Evolutionary conservation across 129 eudicot species (phyloP).

Genomic region (Lactuca saligna): DNA sequence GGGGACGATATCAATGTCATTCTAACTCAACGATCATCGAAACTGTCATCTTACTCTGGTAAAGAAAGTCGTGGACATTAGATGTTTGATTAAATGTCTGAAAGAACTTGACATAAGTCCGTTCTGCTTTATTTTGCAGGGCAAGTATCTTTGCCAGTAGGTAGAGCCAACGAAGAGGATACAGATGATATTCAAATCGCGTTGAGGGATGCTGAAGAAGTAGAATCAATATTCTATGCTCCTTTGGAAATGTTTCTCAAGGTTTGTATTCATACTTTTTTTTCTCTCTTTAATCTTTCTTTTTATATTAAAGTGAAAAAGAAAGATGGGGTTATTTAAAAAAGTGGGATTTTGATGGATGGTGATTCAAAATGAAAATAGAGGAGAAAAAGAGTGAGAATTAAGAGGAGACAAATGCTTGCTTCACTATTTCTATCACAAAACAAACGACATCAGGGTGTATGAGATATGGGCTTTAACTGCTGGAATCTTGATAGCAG

Average conservation of each 20-base stretch:
- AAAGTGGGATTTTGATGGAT: too few species aligned
- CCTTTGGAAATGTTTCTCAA: not conserved
- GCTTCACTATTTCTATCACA: slow-evolving; percentile 52
- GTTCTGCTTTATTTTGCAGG: not conserved
- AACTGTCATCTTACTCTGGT: too few species aligned
- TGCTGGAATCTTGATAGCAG: slow-evolving; percentile 51
- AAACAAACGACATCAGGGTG: slow-evolving; percentile 26
- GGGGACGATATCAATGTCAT: slow-evolving; percentile 40
- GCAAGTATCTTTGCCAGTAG: slow-evolving; percentile 17
- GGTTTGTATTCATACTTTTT: not conserved
- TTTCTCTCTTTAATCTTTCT: not conserved
- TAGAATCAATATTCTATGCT: not conserved
- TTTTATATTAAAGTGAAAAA: too few species aligned
- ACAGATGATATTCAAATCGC: slow-evolving; percentile 41
- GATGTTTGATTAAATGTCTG: too few species aligned
- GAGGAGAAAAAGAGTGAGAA: slow-evolving; percentile 27
- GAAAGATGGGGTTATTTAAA: too few species aligned
- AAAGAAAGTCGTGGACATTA: too few species aligned
- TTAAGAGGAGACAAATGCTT: slow-evolving; percentile 46
- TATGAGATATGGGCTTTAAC: slow-evolving; percentile 60
- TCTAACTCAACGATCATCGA: slow-evolving; percentile 28
- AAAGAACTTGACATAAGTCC: too few species aligned
- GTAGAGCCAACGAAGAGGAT: slow-evolving; percentile 48
- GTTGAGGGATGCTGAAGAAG: slow-evolving; percentile 31
- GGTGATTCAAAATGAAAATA: too few species aligned